Evolutionary conservation across 164 flowering plant species (phyloP).

Genomic region (Liquidambar formosana): DNA sequence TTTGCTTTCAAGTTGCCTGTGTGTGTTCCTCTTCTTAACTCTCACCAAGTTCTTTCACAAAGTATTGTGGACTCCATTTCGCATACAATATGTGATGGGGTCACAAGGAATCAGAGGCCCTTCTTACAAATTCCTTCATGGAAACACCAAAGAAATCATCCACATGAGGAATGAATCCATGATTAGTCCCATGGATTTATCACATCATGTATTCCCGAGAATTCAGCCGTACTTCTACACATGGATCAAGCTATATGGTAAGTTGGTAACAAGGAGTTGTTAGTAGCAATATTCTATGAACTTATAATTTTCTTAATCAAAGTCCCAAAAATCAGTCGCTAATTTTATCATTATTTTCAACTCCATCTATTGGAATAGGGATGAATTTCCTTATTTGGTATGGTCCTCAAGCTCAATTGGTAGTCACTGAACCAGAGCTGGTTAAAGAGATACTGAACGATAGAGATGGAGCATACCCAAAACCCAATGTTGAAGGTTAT

Average conservation of each 20-base stretch:
- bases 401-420: constrained; percentile 32
- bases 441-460: constrained; percentile 40
- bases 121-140: constrained; percentile 22
- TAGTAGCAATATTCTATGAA: background rate
- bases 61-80: constrained; percentile 26
- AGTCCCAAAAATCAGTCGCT: background rate
- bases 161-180: constrained; percentile 17
- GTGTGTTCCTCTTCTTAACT: background rate
- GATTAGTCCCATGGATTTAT: constrained; percentile 26
- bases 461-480: constrained; percentile 25
- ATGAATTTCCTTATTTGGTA: constrained; percentile 35
- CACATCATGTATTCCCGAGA: constrained; percentile 29
- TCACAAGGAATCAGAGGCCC: constrained; percentile 32
- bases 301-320: background rate
- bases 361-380: constrained; percentile 21
- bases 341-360: background rate
- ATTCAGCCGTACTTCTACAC: constrained; percentile 24
- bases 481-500: constrained; percentile 12
- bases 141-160: constrained; percentile 20
- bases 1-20: background rate
- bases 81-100: constrained; percentile 11
- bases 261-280: constrained; percentile 18
- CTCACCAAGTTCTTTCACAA: constrained; percentile 9
- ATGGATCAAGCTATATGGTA: constrained; percentile 33
- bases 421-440: constrained; percentile 37